phyloP scores from a whole-genome alignment of 2,329 filamentous ascomycete genomes.

The Nectriaceae sp. region DNA sequence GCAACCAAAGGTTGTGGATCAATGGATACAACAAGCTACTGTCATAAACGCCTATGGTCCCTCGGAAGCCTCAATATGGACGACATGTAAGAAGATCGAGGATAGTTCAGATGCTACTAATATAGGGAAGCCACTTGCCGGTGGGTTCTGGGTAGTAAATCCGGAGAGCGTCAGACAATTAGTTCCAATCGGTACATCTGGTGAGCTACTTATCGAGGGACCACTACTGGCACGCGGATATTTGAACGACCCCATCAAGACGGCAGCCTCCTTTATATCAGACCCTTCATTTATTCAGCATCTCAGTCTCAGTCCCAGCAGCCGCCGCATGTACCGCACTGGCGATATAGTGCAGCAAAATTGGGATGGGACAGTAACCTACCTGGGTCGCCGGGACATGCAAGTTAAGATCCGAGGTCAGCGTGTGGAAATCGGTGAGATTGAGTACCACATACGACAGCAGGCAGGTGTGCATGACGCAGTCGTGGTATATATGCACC shows the following conservation, averaged over 20 bases:
- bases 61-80: conserved; percentile 1
- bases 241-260: conserved; percentile 39
- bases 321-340: conserved; percentile 41
- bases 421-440: conserved; percentile 45
- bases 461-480: conserved; percentile 1
- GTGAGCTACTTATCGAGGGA: conserved; percentile 35
- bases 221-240: conserved; percentile 53
- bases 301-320: not conserved
- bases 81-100: not conserved
- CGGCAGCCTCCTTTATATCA: conserved; percentile 30
- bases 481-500: conserved; percentile 1
- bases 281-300: conserved; percentile 24
- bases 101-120: not conserved
- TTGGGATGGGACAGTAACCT: conserved; percentile 40
- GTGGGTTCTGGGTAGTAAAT: conserved; percentile 3
- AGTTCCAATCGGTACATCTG: conserved; percentile 4
- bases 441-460: conserved; percentile 17
- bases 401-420: conserved; percentile 60
- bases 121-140: conserved; percentile 1
- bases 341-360: conserved; percentile 47
- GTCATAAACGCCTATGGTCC: conserved; percentile 5
- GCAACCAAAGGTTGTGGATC: not conserved
- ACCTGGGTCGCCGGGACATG: conserved; percentile 52
- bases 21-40: not conserved
- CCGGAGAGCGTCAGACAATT: not conserved